These are phyloP conservation scores for Ochromonas danica DNA, from an alignment of 108 stramenopile species.

Conservation along the genomic window DNA sequence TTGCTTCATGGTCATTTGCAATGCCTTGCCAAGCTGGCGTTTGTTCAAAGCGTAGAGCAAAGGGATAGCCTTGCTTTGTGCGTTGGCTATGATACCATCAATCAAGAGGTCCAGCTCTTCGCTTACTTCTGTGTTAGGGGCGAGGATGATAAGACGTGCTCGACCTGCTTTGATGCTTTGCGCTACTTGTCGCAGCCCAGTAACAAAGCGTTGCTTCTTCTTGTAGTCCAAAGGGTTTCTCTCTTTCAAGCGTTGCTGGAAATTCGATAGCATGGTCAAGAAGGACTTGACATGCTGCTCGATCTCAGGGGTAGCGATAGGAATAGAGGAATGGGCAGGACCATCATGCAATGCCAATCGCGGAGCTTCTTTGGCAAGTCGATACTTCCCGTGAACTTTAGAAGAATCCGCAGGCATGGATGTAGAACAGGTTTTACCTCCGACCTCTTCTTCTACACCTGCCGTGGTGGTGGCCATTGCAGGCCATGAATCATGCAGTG, in stretches of 20 bases:
- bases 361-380: neutral
- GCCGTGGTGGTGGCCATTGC: neutral
- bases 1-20: neutral
- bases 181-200: neutral
- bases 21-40: neutral
- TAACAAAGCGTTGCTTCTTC: neutral
- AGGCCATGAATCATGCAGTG: too few species aligned
- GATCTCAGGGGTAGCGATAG: neutral
- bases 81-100: neutral
- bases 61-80: neutral
- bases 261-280: neutral
- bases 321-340: neutral
- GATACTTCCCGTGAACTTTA: neutral
- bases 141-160: neutral
- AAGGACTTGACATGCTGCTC: neutral
- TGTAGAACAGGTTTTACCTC: neutral
- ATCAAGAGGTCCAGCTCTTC: neutral
- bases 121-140: neutral
- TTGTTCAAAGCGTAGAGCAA: neutral
- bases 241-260: neutral
- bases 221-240: neutral
- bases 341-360: neutral
- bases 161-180: neutral
- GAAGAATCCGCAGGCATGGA: neutral
- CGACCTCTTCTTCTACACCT: neutral